These are phyloP conservation scores for Elaeis oleifera DNA, from an alignment of 202 grass and related monocot genomes.

Conservation along the genomic window DNA sequence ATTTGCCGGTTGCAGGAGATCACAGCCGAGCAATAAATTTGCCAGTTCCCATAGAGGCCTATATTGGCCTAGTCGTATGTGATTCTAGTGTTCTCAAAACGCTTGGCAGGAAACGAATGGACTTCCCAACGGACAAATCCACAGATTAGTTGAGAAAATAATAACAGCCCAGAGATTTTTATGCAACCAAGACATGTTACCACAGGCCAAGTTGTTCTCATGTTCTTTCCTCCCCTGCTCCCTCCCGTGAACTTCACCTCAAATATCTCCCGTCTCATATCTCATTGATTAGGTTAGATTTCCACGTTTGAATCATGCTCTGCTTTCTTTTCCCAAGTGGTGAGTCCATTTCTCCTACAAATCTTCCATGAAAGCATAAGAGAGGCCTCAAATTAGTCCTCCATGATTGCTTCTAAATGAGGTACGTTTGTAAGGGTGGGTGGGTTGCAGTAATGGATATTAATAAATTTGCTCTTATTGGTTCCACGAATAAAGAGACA, in stretches of 20 bases:
- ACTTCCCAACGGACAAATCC: slow-evolving; percentile 13
- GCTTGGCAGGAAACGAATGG: slow-evolving; percentile 2
- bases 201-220: slow-evolving; percentile 2
- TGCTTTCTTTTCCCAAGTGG: background rate
- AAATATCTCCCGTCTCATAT: background rate
- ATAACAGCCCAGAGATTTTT: slow-evolving; percentile 1
- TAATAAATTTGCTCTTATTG: slow-evolving; percentile 5
- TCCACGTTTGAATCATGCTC: slow-evolving; percentile 6
- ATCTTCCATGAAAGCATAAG: background rate
- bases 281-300: slow-evolving; percentile 14
- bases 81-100: background rate
- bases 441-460: background rate
- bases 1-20: too few species aligned
- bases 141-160: slow-evolving; percentile 15
- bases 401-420: slow-evolving; percentile 9
- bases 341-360: background rate
- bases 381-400: background rate
- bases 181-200: background rate
- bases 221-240: slow-evolving; percentile 3
- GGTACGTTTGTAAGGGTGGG: background rate
- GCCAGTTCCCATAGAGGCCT: too few species aligned
- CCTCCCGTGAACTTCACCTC: slow-evolving; percentile 5
- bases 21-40: too few species aligned
- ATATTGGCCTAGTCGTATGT: slow-evolving; percentile 12
- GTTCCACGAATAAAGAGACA: background rate